A percentile compares a stretch with the other conserved stretches of the same genome.
Evolutionary conservation across 805 yeast species (phyloP).

Genomic region (Nakazawaea holstii): DNA sequence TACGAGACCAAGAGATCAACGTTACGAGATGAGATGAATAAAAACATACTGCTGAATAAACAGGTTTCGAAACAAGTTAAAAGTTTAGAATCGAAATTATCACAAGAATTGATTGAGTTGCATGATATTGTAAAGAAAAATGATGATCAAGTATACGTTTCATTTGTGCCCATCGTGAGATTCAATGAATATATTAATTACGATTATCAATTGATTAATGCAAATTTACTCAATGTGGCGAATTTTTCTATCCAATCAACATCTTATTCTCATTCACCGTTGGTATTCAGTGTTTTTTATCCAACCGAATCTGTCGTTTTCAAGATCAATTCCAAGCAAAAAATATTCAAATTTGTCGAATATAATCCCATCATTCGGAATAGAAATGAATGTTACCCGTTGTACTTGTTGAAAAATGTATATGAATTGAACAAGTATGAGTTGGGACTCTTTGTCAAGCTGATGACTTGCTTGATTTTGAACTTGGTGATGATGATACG

Average conservation of each 20-base stretch:
- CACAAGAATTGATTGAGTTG: conserved; percentile 14
- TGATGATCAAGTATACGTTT: conserved; percentile 8
- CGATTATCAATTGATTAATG: conserved; percentile 16
- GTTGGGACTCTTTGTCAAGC: conserved; percentile 14
- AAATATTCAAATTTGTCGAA: conserved; percentile 6
- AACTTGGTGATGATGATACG: conserved; percentile 14
- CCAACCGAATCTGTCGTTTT: conserved; percentile 1
- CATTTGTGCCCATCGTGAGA: conserved; percentile 23
- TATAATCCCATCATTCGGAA: conserved; percentile 10
- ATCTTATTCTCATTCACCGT: conserved; percentile 12
- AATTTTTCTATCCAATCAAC: conserved; percentile 15
- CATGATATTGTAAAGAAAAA: conserved; percentile 9
- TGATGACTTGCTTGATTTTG: conserved; percentile 17
- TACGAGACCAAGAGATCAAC: background rate
- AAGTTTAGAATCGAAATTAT: conserved; percentile 13
- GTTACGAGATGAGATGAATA: background rate
- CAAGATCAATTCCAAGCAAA: conserved; percentile 6
- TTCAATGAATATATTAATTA: conserved; percentile 16
- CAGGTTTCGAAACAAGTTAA: conserved; percentile 12
- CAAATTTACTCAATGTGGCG: conserved; percentile 17
- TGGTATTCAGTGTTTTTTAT: conserved; percentile 17
- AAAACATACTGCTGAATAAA: background rate
- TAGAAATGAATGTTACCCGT: conserved; percentile 9
- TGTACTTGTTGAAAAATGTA: conserved; percentile 10
- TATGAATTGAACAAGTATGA: conserved; percentile 16